A percentile compares a stretch with the other conserved stretches of the same genome.
Evolutionary conservation across 1,284 basidiomycete genomes (phyloP).

Genomic region (Cystobasidiaceae sp.): DNA sequence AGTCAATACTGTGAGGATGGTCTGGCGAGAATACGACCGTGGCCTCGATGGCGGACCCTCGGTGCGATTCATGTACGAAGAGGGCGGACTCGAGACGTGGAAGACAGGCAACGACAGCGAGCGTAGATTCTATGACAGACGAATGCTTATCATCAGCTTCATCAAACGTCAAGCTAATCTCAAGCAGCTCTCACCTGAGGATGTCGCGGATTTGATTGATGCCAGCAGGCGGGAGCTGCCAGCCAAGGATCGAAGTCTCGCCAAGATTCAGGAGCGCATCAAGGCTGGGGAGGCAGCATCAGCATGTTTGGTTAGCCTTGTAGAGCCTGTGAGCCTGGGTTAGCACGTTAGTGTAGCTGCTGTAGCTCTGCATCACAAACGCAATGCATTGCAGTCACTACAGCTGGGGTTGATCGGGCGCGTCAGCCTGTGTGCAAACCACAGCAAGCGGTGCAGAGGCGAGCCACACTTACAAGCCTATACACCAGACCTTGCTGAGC

Average conservation of each 20-base stretch:
- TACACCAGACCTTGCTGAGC: too few relatives aligned
- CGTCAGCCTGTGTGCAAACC: not conserved
- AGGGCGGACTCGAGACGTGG: not conserved
- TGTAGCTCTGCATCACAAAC: not conserved
- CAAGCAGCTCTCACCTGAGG: not conserved
- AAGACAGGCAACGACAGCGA: not conserved
- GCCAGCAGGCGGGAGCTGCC: not conserved
- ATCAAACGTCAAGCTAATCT: not conserved
- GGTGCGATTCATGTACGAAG: not conserved
- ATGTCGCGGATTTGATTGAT: not conserved
- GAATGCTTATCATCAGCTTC: not conserved
- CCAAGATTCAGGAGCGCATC: not conserved
- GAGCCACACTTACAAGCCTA: not conserved
- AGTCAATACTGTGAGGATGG: not conserved
- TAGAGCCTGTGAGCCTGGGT: not conserved
- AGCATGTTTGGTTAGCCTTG: not conserved
- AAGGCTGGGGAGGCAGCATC: not conserved
- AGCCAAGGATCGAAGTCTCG: not conserved
- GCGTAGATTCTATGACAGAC: not conserved
- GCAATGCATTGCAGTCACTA: not conserved
- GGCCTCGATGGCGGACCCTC: not conserved
- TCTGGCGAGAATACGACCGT: not conserved
- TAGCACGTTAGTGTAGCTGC: not conserved
- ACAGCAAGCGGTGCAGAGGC: not conserved
- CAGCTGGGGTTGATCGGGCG: not conserved